These are phyloP conservation scores for Raffaelea albimanens DNA, from an alignment of 2,329 filamentous ascomycete genomes.

Conservation along the genomic window DNA sequence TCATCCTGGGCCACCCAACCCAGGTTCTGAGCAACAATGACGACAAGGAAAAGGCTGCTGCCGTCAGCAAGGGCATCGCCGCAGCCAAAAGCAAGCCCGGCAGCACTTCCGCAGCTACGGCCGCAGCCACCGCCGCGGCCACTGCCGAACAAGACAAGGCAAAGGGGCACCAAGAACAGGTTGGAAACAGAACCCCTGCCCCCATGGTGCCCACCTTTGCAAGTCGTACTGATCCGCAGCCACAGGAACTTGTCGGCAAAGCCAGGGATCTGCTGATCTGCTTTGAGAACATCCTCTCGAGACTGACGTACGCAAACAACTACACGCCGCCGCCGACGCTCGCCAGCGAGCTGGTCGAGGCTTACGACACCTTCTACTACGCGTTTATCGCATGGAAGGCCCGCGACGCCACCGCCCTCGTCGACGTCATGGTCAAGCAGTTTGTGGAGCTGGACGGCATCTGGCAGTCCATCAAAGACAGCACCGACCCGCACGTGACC, in stretches of 20 bases:
- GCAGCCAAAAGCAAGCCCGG: background rate
- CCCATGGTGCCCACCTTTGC: background rate
- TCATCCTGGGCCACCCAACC: constrained; percentile 70
- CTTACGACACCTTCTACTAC: constrained; percentile 65
- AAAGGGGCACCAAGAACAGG: constrained; percentile 47
- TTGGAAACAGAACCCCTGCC: constrained; percentile 16
- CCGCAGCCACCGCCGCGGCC: background rate
- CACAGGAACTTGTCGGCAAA: constrained; percentile 66
- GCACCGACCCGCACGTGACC: constrained; percentile 62
- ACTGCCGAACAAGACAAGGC: constrained; percentile 27
- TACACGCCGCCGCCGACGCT: constrained; percentile 57
- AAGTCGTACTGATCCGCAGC: constrained; percentile 48
- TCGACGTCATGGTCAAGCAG: constrained; percentile 78
- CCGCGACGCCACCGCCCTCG: constrained; percentile 64
- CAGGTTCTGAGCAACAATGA: constrained; percentile 70
- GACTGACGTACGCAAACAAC: constrained; percentile 55
- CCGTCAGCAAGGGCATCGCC: too few relatives aligned
- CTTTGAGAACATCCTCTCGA: constrained; percentile 66
- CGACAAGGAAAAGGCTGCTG: background rate
- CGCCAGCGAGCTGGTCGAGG: constrained; percentile 53
- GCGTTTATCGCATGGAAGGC: constrained; percentile 81
- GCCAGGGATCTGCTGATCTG: constrained; percentile 66
- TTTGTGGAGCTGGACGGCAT: constrained; percentile 80
- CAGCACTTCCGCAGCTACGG: background rate
- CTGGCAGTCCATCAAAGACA: constrained; percentile 73